Percentiles rank a stretch among this genome's conserved stretches.
phyloP scores from a whole-genome alignment of 148 eudicot species.

The Oxyria digyna region DNA sequence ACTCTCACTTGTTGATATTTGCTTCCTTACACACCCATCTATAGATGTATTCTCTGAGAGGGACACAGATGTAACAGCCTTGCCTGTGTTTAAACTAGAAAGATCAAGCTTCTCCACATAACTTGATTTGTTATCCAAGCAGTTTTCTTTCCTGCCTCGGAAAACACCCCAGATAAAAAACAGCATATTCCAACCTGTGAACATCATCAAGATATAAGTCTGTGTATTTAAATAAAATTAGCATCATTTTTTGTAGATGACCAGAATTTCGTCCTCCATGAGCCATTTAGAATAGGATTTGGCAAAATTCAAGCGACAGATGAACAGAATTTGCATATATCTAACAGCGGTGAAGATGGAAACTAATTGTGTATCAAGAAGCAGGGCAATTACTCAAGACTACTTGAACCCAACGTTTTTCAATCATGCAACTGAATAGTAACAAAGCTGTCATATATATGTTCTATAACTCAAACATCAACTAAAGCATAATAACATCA shows the following conservation, averaged over 20 bases:
- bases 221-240: neutral
- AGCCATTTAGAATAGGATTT: neutral
- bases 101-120: constrained; percentile 19
- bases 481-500: neutral
- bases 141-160: constrained; percentile 39
- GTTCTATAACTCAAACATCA: neutral
- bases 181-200: constrained; percentile 87
- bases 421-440: neutral
- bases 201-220: neutral
- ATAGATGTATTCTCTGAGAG: constrained; percentile 28
- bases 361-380: neutral
- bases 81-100: constrained; percentile 10
- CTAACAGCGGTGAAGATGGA: neutral
- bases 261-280: neutral
- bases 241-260: neutral
- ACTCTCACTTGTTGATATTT: constrained; percentile 12
- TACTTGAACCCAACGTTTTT: neutral
- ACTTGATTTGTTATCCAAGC: constrained; percentile 22
- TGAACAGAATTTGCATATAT: neutral
- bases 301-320: neutral
- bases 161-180: constrained; percentile 89
- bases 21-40: constrained; percentile 22
- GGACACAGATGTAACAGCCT: constrained; percentile 5
- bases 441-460: neutral
- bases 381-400: neutral